Base-by-base conservation (phyloP, 257 asterid species). In the Oldenlandia corymbosa region DNA sequence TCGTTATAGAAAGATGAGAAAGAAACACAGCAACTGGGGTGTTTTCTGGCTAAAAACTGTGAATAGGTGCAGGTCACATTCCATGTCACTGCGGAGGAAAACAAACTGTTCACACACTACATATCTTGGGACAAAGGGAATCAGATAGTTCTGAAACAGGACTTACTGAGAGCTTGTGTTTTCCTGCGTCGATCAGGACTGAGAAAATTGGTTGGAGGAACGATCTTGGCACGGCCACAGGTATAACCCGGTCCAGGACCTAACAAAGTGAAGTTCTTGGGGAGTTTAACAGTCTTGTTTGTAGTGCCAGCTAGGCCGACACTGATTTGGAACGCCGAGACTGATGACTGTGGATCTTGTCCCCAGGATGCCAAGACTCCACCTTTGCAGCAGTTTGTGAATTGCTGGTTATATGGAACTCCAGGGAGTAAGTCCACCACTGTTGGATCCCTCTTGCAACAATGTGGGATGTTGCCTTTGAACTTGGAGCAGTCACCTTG, bases 401-500 rank as follows among this genome's bases (percentile, higher is more conserved):
- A 80, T 66, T 88, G 94, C 68, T 85, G 96, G 66, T 88, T 88
- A 77, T 84, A 88, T 10, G 94, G 94, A 32, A 82, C 96, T 0
- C 88, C 91, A 0, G 96, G 96, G 10, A 88, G 88, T 60, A 88
- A 63, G 67, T 88, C 96, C 45, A 88, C 85, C 5, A 88, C 68
- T 0, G 74, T 70, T 31, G 96, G 94, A 7, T 28, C 74, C 57
- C 49, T 88, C 80, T 78, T 80, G 54, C 93, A 88, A 41, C 95
- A 88, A 58, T 88, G 93, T 18, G 95, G 93, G 39, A 78, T 77
- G 17, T 76, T 75, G 54, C 93, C 95, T 66, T 81, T 85, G 71
- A 85, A 88, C 66, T 85, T 88, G 1, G 93, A 85, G 55, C 93
- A 88, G 14, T 88, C 93, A 11, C 95, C 95, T 78, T 88, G 96